Conservation (phyloP, 345 rosid genomes). For the Citrus unshiu region DNA sequence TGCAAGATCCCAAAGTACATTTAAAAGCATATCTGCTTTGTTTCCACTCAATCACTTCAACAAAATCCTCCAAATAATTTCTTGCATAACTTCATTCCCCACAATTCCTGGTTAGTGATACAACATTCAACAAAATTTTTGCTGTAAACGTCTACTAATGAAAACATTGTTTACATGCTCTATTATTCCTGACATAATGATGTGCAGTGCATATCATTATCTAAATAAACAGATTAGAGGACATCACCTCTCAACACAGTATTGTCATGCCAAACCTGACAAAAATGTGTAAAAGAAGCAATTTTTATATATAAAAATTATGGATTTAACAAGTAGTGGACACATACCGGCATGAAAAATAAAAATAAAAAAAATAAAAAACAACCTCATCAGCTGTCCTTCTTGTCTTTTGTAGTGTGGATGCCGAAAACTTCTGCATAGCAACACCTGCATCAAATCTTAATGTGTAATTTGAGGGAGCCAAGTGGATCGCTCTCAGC, state of each 20-base stretch:
- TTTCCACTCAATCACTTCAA: not conserved
- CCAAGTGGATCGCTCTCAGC: constrained; percentile 85
- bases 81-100: not conserved
- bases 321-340: not conserved
- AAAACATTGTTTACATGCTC: not conserved
- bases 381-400: constrained; percentile 91
- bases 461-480: constrained; percentile 90
- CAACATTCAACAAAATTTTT: not conserved
- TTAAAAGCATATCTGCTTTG: not conserved
- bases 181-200: not conserved
- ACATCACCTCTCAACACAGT: not conserved
- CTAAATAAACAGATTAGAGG: not conserved
- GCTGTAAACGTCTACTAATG: not conserved
- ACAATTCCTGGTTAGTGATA: not conserved
- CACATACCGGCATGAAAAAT: constrained; percentile 1
- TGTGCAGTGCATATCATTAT: not conserved
- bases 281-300: not conserved
- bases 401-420: constrained; percentile 87
- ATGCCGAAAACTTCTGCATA: constrained; percentile 97
- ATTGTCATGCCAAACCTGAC: not conserved
- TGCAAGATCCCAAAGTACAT: not conserved
- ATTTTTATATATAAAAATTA: not conserved
- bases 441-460: constrained; percentile 98
- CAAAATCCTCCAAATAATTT: not conserved
- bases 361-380: not conserved